These are phyloP conservation scores for Triticum monococcum DNA, from an alignment of 176 grass and related monocot genomes.

Conservation along the genomic window DNA sequence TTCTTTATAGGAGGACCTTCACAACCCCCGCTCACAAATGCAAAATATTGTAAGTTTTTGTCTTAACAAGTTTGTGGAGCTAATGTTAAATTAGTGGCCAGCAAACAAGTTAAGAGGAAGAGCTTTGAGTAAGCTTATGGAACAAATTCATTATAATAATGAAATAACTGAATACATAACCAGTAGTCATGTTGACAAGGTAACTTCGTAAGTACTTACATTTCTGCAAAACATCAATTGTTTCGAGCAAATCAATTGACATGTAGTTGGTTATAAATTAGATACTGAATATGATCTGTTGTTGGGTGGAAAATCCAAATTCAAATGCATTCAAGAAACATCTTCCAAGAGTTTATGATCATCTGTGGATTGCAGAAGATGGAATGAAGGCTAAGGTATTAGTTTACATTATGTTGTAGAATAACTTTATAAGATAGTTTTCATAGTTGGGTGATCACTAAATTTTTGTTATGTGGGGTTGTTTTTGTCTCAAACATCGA, in stretches of 20 bases:
- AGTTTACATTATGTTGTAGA: too few species aligned
- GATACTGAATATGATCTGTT: not conserved
- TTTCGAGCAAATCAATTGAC: too few species aligned
- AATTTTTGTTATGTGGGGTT: too few species aligned
- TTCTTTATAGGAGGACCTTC: not conserved
- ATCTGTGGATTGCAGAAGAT: not conserved
- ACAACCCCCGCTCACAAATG: not conserved
- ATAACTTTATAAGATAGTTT: too few species aligned
- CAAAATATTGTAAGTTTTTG: not conserved
- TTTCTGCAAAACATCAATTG: too few species aligned
- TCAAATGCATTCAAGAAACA: not conserved
- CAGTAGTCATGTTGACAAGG: not conserved
- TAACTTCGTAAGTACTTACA: too few species aligned
- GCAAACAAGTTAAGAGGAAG: not conserved
- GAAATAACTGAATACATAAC: not conserved
- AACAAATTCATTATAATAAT: not conserved
- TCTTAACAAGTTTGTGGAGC: not conserved
- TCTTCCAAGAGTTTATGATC: not conserved
- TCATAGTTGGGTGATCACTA: too few species aligned
- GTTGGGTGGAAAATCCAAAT: not conserved
- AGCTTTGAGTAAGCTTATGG: not conserved
- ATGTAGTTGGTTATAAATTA: not conserved
- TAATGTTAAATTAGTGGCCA: not conserved
- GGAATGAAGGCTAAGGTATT: not conserved
- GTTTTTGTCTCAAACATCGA: too few species aligned